Conservation (phyloP, 2,329 filamentous ascomycete species). For the Colletotrichum tropicale region DNA sequence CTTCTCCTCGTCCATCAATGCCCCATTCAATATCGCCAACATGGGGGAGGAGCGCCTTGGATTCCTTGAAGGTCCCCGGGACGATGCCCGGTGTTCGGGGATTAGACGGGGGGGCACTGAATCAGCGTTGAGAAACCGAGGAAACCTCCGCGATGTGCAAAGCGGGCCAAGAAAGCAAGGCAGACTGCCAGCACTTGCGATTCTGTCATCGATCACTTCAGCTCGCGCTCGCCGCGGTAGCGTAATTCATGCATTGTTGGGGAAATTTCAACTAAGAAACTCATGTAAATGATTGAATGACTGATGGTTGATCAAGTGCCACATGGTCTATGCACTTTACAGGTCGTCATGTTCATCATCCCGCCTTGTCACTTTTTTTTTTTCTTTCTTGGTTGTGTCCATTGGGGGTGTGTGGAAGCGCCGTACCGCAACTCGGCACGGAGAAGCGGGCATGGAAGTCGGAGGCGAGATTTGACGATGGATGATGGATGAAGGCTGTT, state of each 20-base stretch:
- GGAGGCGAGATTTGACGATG: conserved; percentile 6
- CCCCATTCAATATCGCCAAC: neutral
- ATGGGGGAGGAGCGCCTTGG: neutral
- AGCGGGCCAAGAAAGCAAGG: conserved; percentile 6
- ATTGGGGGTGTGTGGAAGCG: neutral
- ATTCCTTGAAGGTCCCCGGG: neutral
- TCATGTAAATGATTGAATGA: neutral
- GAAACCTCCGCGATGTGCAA: neutral
- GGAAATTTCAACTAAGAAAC: neutral
- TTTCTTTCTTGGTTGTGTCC: neutral
- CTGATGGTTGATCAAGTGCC: neutral
- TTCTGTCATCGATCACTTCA: neutral
- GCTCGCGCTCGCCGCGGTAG: neutral
- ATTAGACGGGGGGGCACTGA: conserved; percentile 5
- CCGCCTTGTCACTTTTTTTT: neutral
- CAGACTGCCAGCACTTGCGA: neutral
- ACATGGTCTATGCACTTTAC: neutral
- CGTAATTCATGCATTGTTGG: neutral
- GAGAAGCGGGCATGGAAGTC: conserved; percentile 3
- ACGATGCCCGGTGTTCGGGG: neutral
- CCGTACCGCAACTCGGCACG: conserved; percentile 3
- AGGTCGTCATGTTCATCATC: neutral
- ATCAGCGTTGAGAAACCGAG: neutral
- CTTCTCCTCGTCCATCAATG: neutral
- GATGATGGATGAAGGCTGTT: conserved; percentile 1